Evolutionary conservation across 164 flowering plant genomes (phyloP).

Genomic region (Amborella trichopoda): DNA sequence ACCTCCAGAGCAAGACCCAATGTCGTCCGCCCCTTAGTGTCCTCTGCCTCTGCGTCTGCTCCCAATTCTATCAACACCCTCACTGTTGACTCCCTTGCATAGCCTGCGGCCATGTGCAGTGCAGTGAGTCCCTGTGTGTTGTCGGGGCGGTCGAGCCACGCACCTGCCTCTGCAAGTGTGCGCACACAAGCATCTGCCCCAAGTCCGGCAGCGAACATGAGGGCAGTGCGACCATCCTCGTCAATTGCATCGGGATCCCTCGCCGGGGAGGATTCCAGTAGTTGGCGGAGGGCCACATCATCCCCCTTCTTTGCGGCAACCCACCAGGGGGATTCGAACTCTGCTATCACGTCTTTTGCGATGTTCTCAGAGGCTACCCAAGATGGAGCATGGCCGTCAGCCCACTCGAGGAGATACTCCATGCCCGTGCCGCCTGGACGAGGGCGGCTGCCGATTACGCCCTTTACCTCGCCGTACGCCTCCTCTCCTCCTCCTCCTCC

Average conservation of each 20-base stretch:
- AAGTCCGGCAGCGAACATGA: constrained; percentile 70
- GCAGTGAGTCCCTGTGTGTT: constrained; percentile 58
- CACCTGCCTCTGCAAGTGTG: constrained; percentile 60
- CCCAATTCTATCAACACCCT: constrained; percentile 46
- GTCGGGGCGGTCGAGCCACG: constrained; percentile 49
- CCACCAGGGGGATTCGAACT: constrained; percentile 97
- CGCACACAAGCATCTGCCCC: constrained; percentile 69
- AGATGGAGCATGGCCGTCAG: constrained; percentile 77
- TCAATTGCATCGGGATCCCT: constrained; percentile 84
- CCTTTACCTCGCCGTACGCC: constrained; percentile 67
- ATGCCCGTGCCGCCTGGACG: constrained; percentile 24
- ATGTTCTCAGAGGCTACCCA: constrained; percentile 74
- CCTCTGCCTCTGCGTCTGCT: constrained; percentile 66
- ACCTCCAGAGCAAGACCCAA: constrained; percentile 57
- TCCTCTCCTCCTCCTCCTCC: constrained; percentile 46
- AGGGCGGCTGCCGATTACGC: constrained; percentile 67
- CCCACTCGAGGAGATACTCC: constrained; percentile 93
- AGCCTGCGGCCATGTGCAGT: constrained; percentile 98
- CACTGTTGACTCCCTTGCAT: constrained; percentile 47
- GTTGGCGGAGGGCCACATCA: constrained; percentile 26
- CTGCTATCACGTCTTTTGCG: constrained; percentile 75
- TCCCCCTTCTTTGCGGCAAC: constrained; percentile 91
- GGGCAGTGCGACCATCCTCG: constrained; percentile 71
- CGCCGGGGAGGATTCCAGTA: constrained; percentile 22
- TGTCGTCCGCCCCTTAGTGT: constrained; percentile 54